Evolutionary conservation across 345 rosid genomes (phyloP).

Genomic region (Gossypium australe): DNA sequence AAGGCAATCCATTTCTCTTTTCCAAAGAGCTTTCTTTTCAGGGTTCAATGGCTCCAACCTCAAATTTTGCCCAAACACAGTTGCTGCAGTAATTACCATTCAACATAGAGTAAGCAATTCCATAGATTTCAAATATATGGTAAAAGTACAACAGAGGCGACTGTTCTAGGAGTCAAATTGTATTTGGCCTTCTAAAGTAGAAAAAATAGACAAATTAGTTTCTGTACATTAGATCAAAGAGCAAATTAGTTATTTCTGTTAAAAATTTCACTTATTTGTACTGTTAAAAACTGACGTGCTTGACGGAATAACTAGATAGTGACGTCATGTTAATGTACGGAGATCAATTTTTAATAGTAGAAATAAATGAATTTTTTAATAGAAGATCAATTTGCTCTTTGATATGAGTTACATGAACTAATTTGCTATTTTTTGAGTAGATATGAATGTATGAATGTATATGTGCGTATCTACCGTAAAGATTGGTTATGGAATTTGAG

Average conservation of each 20-base stretch:
- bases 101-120: neutral
- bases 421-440: neutral
- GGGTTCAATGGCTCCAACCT: slow-evolving; percentile 73
- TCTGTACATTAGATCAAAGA: too few species aligned
- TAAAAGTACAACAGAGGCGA: slow-evolving; percentile 53
- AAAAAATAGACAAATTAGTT: neutral
- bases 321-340: too few species aligned
- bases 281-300: too few species aligned
- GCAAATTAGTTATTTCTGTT: too few species aligned
- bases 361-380: too few species aligned
- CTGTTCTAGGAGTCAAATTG: neutral
- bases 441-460: neutral
- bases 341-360: too few species aligned
- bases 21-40: slow-evolving; percentile 91
- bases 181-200: neutral
- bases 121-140: neutral
- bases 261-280: too few species aligned
- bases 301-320: too few species aligned
- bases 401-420: too few species aligned
- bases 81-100: slow-evolving; percentile 43
- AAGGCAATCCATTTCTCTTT: slow-evolving; percentile 84
- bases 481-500: slow-evolving; percentile 90
- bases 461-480: slow-evolving; percentile 54
- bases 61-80: slow-evolving; percentile 85
- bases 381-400: too few species aligned